Base-by-base conservation (phyloP, 345 rosid genomes). In the Eucalyptus curtisii region DNA sequence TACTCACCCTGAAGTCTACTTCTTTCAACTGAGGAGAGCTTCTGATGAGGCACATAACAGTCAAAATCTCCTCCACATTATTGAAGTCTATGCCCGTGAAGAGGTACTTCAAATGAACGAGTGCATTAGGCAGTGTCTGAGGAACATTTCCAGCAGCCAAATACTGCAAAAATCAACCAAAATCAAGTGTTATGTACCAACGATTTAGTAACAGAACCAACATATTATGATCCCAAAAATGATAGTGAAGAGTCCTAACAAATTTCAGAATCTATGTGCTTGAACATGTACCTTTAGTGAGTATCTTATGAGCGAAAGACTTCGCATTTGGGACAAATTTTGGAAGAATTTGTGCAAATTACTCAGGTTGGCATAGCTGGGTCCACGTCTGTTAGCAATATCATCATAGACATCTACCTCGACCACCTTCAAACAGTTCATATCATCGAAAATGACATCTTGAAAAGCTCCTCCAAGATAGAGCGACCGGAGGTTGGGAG, bases 11-110 rank as follows among this genome's bases (percentile, higher is more conserved):
- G 14, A 61, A 61, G 71, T 6, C 33, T 30, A 61, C 71, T 89
- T 94, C 94, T 89, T 92, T 94, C 52, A 95, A 89, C 76, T 91
- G 93, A 2, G 96, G 97, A 53, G 91, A 91, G 89, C 96, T 93
- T 90, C 92, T 92, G 86, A 95, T 88, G 76, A 94, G 91, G 88
- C 95, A 94, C 15, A 91, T 80, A 57, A 94, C 95, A 89, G 95
- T 95, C 19, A 88, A 88, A 87, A 86, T 93, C 92, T 95, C 95
- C 47, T 93, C 92, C 81, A 89, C 22, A 85, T 94, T 95, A 88
- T 93, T 93, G 91, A 94, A 95, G 88, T 95, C 93, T 86, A 94
- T 92, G 87, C 91, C 91, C 20, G 94, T 82, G 25, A 94, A 93
- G 86, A 95, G 93, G 91, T 93, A 92, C 90, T 89, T 93, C 86